These are phyloP conservation scores for Marchantia polymorpha DNA, from an alignment of 225 moss, liverwort and hornwort genomes.

Conservation along the genomic window DNA sequence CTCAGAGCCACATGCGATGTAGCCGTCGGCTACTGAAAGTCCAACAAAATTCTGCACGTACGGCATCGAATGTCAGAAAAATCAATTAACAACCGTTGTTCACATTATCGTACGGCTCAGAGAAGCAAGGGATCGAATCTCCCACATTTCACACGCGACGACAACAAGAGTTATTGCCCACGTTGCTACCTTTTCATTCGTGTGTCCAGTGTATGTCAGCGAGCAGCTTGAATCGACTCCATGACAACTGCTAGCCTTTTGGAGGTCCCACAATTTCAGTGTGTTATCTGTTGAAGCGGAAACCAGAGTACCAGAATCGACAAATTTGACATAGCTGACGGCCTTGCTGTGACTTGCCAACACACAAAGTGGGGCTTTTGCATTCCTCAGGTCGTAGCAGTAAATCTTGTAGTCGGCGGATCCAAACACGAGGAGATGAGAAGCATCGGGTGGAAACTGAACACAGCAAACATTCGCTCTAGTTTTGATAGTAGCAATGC, in stretches of 20 bases:
- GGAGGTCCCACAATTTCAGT: slow-evolving; percentile 92
- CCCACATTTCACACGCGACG: background rate
- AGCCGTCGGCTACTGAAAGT: slow-evolving; percentile 87
- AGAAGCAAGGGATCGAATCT: too few species aligned
- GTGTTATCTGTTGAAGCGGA: slow-evolving; percentile 98
- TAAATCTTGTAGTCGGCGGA: slow-evolving; percentile 92
- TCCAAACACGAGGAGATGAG: slow-evolving; percentile 84
- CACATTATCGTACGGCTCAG: background rate
- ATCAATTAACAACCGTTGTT: background rate
- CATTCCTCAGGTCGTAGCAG: slow-evolving; percentile 87
- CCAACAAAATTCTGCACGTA: slow-evolving; percentile 91
- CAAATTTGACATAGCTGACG: slow-evolving; percentile 95
- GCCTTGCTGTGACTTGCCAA: slow-evolving; percentile 88
- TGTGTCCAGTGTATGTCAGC: slow-evolving; percentile 86
- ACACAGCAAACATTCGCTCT: slow-evolving; percentile 98
- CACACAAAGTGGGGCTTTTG: slow-evolving; percentile 73
- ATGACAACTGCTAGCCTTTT: slow-evolving; percentile 58
- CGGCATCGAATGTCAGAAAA: background rate
- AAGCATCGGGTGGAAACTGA: slow-evolving; percentile 91
- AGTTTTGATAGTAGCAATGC: slow-evolving; percentile 85
- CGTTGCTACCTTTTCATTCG: slow-evolving; percentile 76
- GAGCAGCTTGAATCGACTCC: slow-evolving; percentile 58
- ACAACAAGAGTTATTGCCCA: background rate
- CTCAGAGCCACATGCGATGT: slow-evolving; percentile 95
- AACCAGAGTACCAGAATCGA: slow-evolving; percentile 81